Percentiles rank a stretch among this genome's conserved stretches.
phyloP scores from a whole-genome alignment of 2,329 filamentous ascomycete species.

The Aschersonia sp. region DNA sequence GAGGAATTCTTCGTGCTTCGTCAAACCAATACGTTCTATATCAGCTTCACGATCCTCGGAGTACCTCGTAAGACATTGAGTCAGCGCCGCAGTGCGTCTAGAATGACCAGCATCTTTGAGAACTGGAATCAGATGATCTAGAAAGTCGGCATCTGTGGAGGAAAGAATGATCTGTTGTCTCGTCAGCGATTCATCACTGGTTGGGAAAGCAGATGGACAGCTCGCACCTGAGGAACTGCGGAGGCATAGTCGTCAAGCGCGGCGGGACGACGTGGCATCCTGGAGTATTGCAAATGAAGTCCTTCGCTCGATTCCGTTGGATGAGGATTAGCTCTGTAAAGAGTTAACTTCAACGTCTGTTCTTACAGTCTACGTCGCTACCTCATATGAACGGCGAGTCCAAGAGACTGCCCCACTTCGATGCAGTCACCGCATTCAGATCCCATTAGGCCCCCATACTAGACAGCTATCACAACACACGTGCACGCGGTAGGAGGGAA shows the following conservation, averaged over 20 bases:
- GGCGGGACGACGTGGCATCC: conserved; percentile 29
- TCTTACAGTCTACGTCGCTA: too few species aligned
- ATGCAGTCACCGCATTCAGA: too few species aligned
- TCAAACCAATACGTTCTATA: conserved; percentile 87
- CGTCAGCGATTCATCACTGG: conserved; percentile 1
- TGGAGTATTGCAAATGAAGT: too few species aligned
- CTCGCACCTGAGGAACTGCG: conserved; percentile 28
- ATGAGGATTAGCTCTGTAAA: too few species aligned
- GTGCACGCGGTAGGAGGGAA: too few species aligned
- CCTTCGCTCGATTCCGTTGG: too few species aligned
- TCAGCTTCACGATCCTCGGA: conserved; percentile 77
- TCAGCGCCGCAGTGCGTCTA: conserved; percentile 56
- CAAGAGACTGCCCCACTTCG: too few species aligned
- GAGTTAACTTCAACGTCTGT: too few species aligned
- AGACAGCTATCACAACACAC: too few species aligned
- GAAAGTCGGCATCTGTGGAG: conserved; percentile 80
- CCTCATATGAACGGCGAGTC: too few species aligned
- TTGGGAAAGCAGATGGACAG: neutral
- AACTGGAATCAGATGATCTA: conserved; percentile 88
- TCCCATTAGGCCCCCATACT: too few species aligned
- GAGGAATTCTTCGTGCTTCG: conserved; percentile 94
- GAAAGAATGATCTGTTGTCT: conserved; percentile 68
- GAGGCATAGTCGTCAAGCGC: conserved; percentile 31
- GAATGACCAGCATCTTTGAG: conserved; percentile 78
- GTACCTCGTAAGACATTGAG: conserved; percentile 58